phyloP scores from a whole-genome alignment of 768 basidiomycete genomes.

The Tulasnella sp. region DNA sequence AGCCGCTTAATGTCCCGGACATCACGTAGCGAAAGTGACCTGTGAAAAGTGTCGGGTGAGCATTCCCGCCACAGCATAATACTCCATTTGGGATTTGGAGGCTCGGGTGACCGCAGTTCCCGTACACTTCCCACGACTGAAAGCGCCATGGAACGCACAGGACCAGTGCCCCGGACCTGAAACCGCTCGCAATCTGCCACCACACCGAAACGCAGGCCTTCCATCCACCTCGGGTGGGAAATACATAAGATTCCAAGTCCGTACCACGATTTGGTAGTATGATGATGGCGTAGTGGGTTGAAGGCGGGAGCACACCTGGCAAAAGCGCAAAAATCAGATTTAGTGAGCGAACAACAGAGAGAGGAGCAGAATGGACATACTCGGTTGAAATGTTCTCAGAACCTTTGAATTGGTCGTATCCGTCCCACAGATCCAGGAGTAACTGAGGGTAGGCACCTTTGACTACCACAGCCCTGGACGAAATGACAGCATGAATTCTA shows the following conservation, averaged over 20 bases:
- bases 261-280: slow-evolving; percentile 84
- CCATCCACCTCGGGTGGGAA: slow-evolving; percentile 54
- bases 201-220: slow-evolving; percentile 79
- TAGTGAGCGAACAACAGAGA: neutral
- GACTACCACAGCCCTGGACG: slow-evolving; percentile 69
- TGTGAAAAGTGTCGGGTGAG: neutral
- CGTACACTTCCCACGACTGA: neutral
- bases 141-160: neutral
- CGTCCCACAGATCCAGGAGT: slow-evolving; percentile 81
- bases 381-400: slow-evolving; percentile 77
- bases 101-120: neutral
- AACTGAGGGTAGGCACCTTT: slow-evolving; percentile 73
- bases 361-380: slow-evolving; percentile 30
- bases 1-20: neutral
- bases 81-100: too few relatives aligned
- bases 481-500: neutral
- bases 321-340: neutral
- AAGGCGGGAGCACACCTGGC: slow-evolving; percentile 62
- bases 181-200: slow-evolving; percentile 71
- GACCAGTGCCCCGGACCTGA: neutral
- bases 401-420: slow-evolving; percentile 62
- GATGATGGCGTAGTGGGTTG: slow-evolving; percentile 83
- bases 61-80: neutral
- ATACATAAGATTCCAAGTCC: slow-evolving; percentile 81
- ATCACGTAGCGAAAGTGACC: neutral